Evolutionary conservation across 192 early-diverging fungal genomes (phyloP).

Genomic region (Dissophora globulifera): DNA sequence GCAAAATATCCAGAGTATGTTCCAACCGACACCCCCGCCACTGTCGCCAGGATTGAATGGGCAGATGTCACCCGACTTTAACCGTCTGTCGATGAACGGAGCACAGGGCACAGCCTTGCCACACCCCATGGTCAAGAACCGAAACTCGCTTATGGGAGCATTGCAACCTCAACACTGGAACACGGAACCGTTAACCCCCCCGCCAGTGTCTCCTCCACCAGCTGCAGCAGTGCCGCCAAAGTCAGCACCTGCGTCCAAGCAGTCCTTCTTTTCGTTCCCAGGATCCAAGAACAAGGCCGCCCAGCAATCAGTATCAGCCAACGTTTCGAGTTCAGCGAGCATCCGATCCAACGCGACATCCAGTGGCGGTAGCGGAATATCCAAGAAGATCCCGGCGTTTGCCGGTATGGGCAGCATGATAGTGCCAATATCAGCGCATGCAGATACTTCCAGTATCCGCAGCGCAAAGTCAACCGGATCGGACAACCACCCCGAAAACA

Average conservation of each 20-base stretch:
- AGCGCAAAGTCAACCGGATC: slow-evolving; percentile 19
- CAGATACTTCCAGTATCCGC: slow-evolving; percentile 16
- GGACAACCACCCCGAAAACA: slow-evolving; percentile 10
- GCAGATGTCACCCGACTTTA: slow-evolving; percentile 24
- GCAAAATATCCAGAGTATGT: slow-evolving; percentile 34
- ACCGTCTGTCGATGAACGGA: slow-evolving; percentile 34
- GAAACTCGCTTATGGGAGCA: slow-evolving; percentile 26
- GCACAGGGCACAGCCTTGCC: slow-evolving; percentile 32
- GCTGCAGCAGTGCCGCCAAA: slow-evolving; percentile 6
- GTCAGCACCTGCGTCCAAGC: slow-evolving; percentile 18
- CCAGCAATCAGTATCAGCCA: slow-evolving; percentile 1
- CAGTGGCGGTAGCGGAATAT: background rate
- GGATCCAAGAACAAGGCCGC: slow-evolving; percentile 41
- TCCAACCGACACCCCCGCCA: slow-evolving; percentile 46
- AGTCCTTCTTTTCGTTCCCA: slow-evolving; percentile 48
- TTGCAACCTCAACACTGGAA: slow-evolving; percentile 43
- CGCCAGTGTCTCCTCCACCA: slow-evolving; percentile 44
- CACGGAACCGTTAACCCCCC: slow-evolving; percentile 45
- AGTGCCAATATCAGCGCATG: slow-evolving; percentile 4
- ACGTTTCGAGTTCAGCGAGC: slow-evolving; percentile 13
- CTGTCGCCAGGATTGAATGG: slow-evolving; percentile 18
- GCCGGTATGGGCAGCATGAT: slow-evolving; percentile 12
- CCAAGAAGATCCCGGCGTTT: slow-evolving; percentile 6
- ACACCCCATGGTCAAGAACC: slow-evolving; percentile 46
- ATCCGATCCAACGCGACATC: slow-evolving; percentile 18